These are phyloP conservation scores for Phyllosticta citribraziliensis DNA, from an alignment of 2,329 filamentous ascomycete genomes.

Conservation along the genomic window DNA sequence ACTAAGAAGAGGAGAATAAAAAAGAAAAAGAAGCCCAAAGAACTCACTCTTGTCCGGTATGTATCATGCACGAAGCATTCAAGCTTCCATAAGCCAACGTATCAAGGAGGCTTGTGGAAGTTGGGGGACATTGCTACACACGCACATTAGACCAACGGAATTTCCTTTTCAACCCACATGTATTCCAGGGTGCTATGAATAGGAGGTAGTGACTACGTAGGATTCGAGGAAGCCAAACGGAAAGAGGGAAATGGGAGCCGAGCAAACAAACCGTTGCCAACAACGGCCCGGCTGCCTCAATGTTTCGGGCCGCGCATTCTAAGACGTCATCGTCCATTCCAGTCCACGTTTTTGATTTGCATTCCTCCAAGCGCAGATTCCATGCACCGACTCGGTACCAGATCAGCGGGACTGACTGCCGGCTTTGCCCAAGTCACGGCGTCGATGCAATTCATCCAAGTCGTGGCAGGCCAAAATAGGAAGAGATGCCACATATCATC, in stretches of 20 bases:
- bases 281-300: not conserved
- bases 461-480: not conserved
- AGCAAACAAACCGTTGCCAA: not conserved
- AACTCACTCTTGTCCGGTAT: too few species aligned
- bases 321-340: not conserved
- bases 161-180: not conserved
- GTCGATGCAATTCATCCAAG: not conserved
- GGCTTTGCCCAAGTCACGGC: not conserved
- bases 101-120: too few species aligned
- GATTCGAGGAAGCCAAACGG: not conserved
- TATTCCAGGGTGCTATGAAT: not conserved
- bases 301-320: not conserved
- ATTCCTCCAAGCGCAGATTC: not conserved
- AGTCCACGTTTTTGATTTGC: not conserved
- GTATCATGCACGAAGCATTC: too few species aligned
- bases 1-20: too few species aligned
- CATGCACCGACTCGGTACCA: not conserved
- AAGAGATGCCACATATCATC: not conserved
- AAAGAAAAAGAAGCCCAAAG: too few species aligned
- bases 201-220: not conserved
- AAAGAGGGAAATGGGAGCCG: not conserved
- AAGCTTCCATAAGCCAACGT: too few species aligned
- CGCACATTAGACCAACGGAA: not conserved
- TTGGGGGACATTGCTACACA: not conserved
- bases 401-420: not conserved